A percentile compares a stretch with the other conserved stretches of the same genome.
Conservation (phyloP, 768 basidiomycete species). For the Hydnomerulius pinastri region DNA sequence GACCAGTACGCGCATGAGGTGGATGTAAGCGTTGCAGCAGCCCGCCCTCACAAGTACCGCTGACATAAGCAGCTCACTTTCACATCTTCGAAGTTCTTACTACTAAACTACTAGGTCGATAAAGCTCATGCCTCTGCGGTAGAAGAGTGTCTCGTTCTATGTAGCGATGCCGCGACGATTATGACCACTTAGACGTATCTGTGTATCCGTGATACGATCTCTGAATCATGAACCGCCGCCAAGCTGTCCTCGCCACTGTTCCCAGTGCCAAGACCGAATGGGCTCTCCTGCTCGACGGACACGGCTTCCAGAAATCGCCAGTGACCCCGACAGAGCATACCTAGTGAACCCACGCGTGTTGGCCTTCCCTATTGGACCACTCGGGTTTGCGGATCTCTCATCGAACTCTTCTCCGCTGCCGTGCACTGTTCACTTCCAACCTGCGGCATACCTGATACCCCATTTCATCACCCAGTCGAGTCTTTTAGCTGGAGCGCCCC, state of each 20-base stretch:
- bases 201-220: slow-evolving; percentile 29
- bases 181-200: slow-evolving; percentile 41
- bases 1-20: too few relatives aligned
- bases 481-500: slow-evolving; percentile 18
- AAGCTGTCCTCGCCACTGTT: slow-evolving; percentile 37
- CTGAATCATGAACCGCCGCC: slow-evolving; percentile 15
- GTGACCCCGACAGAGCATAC: slow-evolving; percentile 25
- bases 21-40: neutral
- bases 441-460: slow-evolving; percentile 52
- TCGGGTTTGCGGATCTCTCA: too few relatives aligned
- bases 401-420: slow-evolving; percentile 31
- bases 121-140: too few relatives aligned
- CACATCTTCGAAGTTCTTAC: too few relatives aligned
- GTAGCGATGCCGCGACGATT: too few relatives aligned
- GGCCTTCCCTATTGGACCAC: slow-evolving; percentile 40
- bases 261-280: slow-evolving; percentile 43
- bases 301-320: slow-evolving; percentile 39
- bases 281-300: slow-evolving; percentile 49
- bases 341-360: slow-evolving; percentile 41
- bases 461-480: slow-evolving; percentile 49
- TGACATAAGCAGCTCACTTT: too few relatives aligned
- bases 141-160: too few relatives aligned
- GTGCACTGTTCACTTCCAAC: slow-evolving; percentile 28
- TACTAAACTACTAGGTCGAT: too few relatives aligned
- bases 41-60: neutral